Base-by-base conservation (phyloP, 2,329 filamentous ascomycete species). In the Xylariales sp. region DNA sequence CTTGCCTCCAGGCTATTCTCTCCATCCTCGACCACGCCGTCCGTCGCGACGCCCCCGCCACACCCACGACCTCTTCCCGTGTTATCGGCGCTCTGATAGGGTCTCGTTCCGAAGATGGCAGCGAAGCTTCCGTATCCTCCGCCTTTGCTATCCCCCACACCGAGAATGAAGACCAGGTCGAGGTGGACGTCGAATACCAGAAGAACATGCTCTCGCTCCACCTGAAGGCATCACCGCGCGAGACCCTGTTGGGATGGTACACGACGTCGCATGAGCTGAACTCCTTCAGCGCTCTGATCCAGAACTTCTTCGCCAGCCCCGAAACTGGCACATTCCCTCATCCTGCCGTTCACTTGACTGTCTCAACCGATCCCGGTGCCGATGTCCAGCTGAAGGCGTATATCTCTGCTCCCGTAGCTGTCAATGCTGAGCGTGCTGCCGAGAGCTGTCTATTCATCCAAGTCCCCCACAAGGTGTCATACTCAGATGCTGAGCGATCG, bases 151-250 rank as follows among this genome's bases (percentile, higher is more conserved):
- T 98, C 60, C 90, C 91, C 53, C 93, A 98, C 74, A 97, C 91
- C 54, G 93, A 98, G 72, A 95, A 91, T 55, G 86, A 90, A 64
- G 93, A 98, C 69, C 93, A 98, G 70, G 93, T 98, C 58, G 93
- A 98, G 70, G 93, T 98, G 51, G 93, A 98, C 64, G 95, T 98
- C 78, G 93, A 98, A 70, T 98, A 97, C 70, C 93, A 98, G 73
- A 97, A 97, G 80, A 90, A 91, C 68, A 98, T 98, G 93, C 83
- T 97, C 44, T 85, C 87, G 46, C 75, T 98, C 56, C 91, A 95
- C 64, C 82, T 97, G 54, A 91, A 91, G 70, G 91, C 90, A 44
- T 86, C 89, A 66, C 93, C 93, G 38, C 88, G 89, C 68, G 93
- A 98, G 69, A 82, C 89, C 41, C 80, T 98, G 45, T 85, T 98